Conservation (phyloP, 352 stramenopile species). For the Halophytophthora batemanensis region DNA sequence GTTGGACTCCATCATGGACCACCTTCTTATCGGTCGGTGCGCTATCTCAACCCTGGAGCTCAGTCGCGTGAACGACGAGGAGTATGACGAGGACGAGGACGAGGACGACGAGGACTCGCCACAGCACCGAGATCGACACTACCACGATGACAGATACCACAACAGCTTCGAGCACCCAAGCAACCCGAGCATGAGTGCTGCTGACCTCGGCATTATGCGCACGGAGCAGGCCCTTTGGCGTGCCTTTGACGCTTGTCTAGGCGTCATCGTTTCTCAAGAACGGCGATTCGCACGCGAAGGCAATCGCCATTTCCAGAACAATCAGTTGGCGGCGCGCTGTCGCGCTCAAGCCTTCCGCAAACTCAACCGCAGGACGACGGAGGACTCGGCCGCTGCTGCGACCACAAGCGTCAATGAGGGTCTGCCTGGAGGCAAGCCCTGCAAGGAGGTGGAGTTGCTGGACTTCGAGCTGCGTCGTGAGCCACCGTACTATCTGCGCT, state of each 20-base stretch:
- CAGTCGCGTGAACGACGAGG: conserved; percentile 15
- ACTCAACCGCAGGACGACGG: conserved; percentile 36
- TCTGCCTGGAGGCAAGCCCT: conserved; percentile 49
- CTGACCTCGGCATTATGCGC: conserved; percentile 45
- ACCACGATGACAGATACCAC: conserved; percentile 11
- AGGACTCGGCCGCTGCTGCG: conserved; percentile 32
- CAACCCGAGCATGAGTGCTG: conserved; percentile 32
- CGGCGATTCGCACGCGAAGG: conserved; percentile 48
- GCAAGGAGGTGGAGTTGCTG: conserved; percentile 53
- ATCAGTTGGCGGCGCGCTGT: conserved; percentile 44
- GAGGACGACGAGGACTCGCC: conserved; percentile 5
- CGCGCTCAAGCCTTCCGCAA: conserved; percentile 53
- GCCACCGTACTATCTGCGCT: conserved; percentile 71
- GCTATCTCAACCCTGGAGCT: conserved; percentile 40
- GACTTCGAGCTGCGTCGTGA: conserved; percentile 56
- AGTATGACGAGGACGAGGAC: conserved; percentile 30
- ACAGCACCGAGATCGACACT: background rate
- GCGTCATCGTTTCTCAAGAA: conserved; percentile 58
- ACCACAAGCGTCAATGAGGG: conserved; percentile 52
- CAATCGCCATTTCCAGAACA: conserved; percentile 59
- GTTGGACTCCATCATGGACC: conserved; percentile 64
- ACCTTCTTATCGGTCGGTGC: conserved; percentile 55
- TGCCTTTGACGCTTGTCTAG: conserved; percentile 70
- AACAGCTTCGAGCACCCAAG: conserved; percentile 15
- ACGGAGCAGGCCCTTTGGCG: conserved; percentile 72